Evolutionary conservation across 768 basidiomycete genomes (phyloP), one percentile per base, ranked within the genome.

Genomic region (Trametes cubensis): DNA sequence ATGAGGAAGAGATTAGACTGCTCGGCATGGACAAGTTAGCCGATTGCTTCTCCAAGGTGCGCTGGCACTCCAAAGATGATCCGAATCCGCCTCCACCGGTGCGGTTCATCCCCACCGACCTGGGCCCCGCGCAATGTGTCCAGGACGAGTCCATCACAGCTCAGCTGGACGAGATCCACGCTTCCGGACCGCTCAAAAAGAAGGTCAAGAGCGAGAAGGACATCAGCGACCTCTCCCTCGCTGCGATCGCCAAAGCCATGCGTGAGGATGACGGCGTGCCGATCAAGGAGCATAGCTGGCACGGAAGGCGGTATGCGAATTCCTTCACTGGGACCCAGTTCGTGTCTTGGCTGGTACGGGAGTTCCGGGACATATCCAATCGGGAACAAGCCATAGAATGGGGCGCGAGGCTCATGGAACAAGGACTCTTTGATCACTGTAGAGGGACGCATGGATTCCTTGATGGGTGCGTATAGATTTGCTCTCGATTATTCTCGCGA

Each of bases 11-110:
- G 73, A 87, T 89, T 17, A 88, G 92, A 17, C 81, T 97, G 23
- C 77, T 92, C 42, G 97, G 97, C 0, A 95, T 95, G 47, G 92
- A 94, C 70, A 93, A 92, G 68, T 86, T 99, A 0, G 89, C 92
- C 4, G 94, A 96, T 64, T 82, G 90, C 47, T 93, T 98, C 72
- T 87, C 88, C 34, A 90, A 87, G 70, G 81, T 91, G 51, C 86
- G 93, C 4, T 95, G 94, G 93, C 82, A 86, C 49, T 71, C 83
- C 2, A 80, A 84, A 0, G 87, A 86, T 7, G 86, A 88, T 39
- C 82, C 79, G 21, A 76, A 69, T 4, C 75, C 78, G 52, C 79
- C 77, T 30, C 76, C 77, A 49, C 80, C 85, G 8, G 84, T 90
- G 30, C 85, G 90, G 25, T 84, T 98, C 73, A 76, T 98, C 1